Evolutionary conservation across 2,329 filamentous ascomycete species (phyloP), one percentile per base, ranked within the genome.

Genomic region (Colletotrichum lini): DNA sequence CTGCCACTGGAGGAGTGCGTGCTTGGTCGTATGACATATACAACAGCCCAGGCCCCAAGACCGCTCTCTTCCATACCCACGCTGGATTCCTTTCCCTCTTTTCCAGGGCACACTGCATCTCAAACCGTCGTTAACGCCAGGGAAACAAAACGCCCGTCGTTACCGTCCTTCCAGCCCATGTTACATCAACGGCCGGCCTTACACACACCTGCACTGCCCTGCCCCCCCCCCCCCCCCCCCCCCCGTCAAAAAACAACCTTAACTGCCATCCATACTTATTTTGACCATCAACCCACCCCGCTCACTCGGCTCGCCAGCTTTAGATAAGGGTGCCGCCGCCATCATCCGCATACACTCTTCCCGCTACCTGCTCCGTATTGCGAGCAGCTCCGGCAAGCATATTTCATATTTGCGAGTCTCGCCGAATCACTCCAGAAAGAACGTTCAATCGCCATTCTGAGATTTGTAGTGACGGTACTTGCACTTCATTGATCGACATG

Each of bases 401-500:
- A 49, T 18, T 16, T 21, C 18, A 18, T 16, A 12, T 15, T 50
- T 18, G 10, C 21, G 13, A 23, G 50, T 45, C 35, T 45, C 8
- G 44, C 16, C 52, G 18, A 15, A 38, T 10, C 26, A 35, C 52
- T 18, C 30, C 2, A 30, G 8, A n/a, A 38, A 30, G 8, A 38
- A 38, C 52, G 30, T 21, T 35, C 15, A 5, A 35, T n/a, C 52
- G 26, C 52, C 18, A 21, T 13, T 44, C 42, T 30, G 23, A 21
- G 8, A 61, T 23, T 40, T 8, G 7, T 26, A 2, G 65, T 63
- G 44, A 57, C 30, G 45, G 57, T 38, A 42, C n/a, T 58, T 62
- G 44, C 52, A 62, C 44, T 40, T 49, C 52, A 68, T 49, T 44
- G 49, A 30, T 45, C 69, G 57, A 67, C 54, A 76, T 76, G 75